phyloP scores from a whole-genome alignment of 176 grass and related monocot genomes.

The Paspalum notatum region DNA sequence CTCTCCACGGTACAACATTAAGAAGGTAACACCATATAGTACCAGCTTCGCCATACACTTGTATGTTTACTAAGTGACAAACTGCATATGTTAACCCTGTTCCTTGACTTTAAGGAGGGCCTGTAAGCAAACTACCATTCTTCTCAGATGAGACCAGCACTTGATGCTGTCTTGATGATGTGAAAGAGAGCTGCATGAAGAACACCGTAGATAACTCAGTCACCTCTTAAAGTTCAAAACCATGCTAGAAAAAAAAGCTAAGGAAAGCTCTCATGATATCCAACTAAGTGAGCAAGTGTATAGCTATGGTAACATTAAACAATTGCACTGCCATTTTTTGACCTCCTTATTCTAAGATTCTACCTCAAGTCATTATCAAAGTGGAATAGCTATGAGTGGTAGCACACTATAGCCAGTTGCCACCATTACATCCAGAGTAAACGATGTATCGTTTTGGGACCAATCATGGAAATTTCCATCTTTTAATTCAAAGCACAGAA shows the following conservation, averaged over 20 bases:
- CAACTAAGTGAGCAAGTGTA: background rate
- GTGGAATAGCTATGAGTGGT: constrained; percentile 16
- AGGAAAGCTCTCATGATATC: background rate
- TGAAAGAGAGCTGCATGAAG: constrained; percentile 84
- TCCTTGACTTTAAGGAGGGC: background rate
- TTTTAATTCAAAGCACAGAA: constrained; percentile 12
- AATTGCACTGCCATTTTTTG: background rate
- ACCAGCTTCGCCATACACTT: constrained; percentile 35
- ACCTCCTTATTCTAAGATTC: background rate
- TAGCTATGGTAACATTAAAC: constrained; percentile 1
- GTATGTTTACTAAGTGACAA: constrained; percentile 19
- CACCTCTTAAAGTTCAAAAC: constrained; percentile 15
- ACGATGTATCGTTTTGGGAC: background rate
- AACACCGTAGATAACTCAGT: constrained; percentile 19
- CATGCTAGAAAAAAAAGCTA: background rate
- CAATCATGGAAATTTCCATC: constrained; percentile 9
- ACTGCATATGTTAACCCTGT: constrained; percentile 40
- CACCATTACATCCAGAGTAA: constrained; percentile 16
- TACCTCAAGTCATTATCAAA: background rate
- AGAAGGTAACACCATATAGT: constrained; percentile 27
- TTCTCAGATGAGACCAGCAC: constrained; percentile 50
- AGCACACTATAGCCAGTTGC: background rate
- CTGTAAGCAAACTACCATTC: constrained; percentile 3
- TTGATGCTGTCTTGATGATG: constrained; percentile 92
- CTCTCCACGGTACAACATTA: constrained; percentile 28